Percentiles rank a stretch among this genome's conserved stretches.
phyloP scores from a whole-genome alignment of 2,329 filamentous ascomycete species.

The Chaetomiaceae sp. region DNA sequence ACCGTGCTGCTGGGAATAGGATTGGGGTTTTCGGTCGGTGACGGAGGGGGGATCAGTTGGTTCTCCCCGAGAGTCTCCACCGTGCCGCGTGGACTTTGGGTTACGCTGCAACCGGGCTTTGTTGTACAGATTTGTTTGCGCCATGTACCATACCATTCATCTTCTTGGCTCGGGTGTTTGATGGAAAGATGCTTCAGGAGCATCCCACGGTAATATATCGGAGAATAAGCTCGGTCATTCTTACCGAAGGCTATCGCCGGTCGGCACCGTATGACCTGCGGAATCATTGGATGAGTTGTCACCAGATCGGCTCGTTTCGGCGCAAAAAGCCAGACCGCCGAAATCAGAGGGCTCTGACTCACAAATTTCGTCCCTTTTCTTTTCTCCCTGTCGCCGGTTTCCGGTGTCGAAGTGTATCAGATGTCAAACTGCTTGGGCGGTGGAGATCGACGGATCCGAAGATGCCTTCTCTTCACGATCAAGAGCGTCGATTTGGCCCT shows the following conservation, averaged over 20 bases:
- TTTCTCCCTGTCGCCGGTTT: neutral
- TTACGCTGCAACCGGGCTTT: neutral
- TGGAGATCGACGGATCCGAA: no score
- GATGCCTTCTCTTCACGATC: no score
- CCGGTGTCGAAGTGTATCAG: no score
- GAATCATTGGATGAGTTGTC: constrained; percentile 6
- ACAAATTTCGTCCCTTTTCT: neutral
- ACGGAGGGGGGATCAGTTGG: constrained; percentile 2
- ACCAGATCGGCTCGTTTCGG: neutral
- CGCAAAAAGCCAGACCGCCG: neutral
- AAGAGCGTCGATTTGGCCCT: no score
- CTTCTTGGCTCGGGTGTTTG: neutral
- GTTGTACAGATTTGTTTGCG: constrained; percentile 16
- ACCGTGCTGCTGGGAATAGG: constrained; percentile 54
- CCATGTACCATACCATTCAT: constrained; percentile 10
- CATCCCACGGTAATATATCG: constrained; percentile 1
- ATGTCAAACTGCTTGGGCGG: no score
- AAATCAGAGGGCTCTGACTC: neutral
- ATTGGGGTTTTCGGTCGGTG: constrained; percentile 40
- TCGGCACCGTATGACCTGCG: neutral
- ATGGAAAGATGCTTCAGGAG: neutral
- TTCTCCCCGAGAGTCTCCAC: neutral
- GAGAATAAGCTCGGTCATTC: neutral
- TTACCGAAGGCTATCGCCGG: neutral
- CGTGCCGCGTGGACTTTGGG: constrained; percentile 10